Evolutionary conservation across 805 yeast species (phyloP).

Genomic region (Monosporozyma aquatica): DNA sequence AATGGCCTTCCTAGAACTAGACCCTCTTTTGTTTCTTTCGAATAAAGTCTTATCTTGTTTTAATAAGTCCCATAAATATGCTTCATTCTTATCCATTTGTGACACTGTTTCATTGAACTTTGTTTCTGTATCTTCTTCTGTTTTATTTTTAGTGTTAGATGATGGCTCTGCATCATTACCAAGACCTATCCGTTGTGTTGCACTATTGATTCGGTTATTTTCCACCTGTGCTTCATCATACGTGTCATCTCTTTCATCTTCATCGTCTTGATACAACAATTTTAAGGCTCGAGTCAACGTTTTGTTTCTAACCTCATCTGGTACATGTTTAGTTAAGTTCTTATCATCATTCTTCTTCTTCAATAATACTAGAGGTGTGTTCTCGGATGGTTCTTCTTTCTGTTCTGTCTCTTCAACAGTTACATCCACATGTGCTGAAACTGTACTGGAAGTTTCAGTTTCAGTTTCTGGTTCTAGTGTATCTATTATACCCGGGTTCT

Average conservation of each 20-base stretch:
- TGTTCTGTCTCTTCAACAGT: not conserved
- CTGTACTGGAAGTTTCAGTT: too few relatives aligned
- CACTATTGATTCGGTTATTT: constrained; percentile 16
- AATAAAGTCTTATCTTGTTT: constrained; percentile 44
- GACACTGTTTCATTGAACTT: constrained; percentile 3
- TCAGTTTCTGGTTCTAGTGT: not conserved
- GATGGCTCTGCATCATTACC: constrained; percentile 4
- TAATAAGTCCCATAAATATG: constrained; percentile 46
- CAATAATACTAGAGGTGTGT: not conserved
- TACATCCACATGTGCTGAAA: not conserved
- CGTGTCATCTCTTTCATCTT: constrained; percentile 80
- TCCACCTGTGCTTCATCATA: constrained; percentile 42
- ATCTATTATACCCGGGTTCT: constrained; percentile 42
- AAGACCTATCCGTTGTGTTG: constrained; percentile 5
- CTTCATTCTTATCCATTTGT: constrained; percentile 41
- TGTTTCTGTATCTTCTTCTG: constrained; percentile 6
- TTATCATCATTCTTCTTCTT: constrained; percentile 5
- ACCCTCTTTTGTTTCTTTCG: constrained; percentile 41
- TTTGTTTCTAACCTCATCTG: constrained; percentile 45
- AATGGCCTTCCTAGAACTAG: constrained; percentile 43
- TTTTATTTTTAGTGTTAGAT: constrained; percentile 13
- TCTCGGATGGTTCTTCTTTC: constrained; percentile 10
- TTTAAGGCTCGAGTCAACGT: constrained; percentile 53
- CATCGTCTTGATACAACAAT: constrained; percentile 62
- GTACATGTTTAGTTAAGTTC: constrained; percentile 24